A percentile compares a stretch with the other conserved stretches of the same genome.
Conservation (phyloP, 2,329 filamentous ascomycete genomes). For the Scedosporium aurantiacum region DNA sequence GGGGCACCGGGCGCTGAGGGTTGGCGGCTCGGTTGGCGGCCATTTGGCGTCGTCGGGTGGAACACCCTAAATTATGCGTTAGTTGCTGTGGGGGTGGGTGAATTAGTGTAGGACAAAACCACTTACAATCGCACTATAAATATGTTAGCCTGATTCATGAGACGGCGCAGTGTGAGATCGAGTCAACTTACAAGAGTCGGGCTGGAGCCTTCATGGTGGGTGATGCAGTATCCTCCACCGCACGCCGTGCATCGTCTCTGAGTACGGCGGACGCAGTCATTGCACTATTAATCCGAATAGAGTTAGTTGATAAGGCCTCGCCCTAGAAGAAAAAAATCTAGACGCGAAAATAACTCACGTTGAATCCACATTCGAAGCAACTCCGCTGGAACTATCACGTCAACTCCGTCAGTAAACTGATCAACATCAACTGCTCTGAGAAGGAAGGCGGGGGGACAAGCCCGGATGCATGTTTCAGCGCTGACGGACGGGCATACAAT, state of each 20-base stretch:
- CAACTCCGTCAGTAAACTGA: not conserved
- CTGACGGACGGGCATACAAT: conserved; percentile 6
- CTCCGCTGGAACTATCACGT: conserved; percentile 47
- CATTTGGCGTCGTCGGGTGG: not conserved
- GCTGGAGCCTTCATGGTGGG: conserved; percentile 74
- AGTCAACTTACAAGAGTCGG: conserved; percentile 39
- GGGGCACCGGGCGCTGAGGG: not conserved
- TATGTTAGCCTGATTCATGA: conserved; percentile 30
- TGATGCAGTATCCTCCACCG: conserved; percentile 68
- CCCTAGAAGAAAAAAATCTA: not conserved
- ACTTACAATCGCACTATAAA: conserved; percentile 12
- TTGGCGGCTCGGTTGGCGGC: not conserved
- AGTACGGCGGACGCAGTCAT: conserved; percentile 59
- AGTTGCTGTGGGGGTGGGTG: not conserved
- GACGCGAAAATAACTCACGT: conserved; percentile 38
- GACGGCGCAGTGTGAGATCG: conserved; percentile 19
- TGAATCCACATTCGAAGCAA: conserved; percentile 81
- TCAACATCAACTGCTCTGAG: not conserved
- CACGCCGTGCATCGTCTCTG: conserved; percentile 65
- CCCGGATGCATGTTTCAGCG: not conserved
- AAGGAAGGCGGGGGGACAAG: not conserved
- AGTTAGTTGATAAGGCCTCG: too few relatives aligned
- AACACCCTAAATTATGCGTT: conserved; percentile 7
- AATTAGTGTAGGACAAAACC: not conserved
- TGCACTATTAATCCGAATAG: conserved; percentile 43